phyloP scores from a whole-genome alignment of 179 eudicot genomes.

The Gypsophila paniculata region DNA sequence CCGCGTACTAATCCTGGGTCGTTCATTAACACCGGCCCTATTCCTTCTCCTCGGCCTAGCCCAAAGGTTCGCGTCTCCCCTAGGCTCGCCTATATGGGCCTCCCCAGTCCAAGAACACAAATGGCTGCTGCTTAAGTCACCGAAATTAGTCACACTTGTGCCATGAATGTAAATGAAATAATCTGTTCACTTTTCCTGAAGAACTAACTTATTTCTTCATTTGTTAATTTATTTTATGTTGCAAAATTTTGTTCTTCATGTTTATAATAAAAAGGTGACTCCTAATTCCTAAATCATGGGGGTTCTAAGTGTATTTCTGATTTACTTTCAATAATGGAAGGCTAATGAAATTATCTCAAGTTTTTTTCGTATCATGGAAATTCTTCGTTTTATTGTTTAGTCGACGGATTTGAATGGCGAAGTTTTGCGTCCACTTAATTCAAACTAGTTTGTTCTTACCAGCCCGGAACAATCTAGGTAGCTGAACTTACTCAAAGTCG shows the following conservation, averaged over 20 bases:
- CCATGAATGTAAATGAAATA: slow-evolving; percentile 20
- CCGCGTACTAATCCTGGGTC: slow-evolving; percentile 34
- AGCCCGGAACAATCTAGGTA: neutral
- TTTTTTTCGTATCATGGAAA: too few species aligned
- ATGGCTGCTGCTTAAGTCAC: slow-evolving; percentile 25
- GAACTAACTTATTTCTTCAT: slow-evolving; percentile 25
- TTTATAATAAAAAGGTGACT: neutral
- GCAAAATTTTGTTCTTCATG: neutral
- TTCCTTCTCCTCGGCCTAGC: slow-evolving; percentile 82
- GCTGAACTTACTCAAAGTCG: neutral
- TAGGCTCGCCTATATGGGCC: slow-evolving; percentile 67
- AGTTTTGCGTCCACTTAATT: too few species aligned
- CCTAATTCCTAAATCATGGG: too few species aligned
- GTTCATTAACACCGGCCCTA: slow-evolving; percentile 44
- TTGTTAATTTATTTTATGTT: slow-evolving; percentile 2
- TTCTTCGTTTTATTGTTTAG: too few species aligned
- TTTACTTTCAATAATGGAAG: too few species aligned
- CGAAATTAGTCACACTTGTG: slow-evolving; percentile 25
- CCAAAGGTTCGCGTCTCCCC: slow-evolving; percentile 67
- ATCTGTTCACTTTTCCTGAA: neutral
- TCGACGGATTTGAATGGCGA: too few species aligned
- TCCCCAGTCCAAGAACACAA: slow-evolving; percentile 47
- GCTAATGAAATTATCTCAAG: too few species aligned
- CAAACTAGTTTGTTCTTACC: too few species aligned
- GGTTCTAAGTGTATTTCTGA: too few species aligned